Conservation (phyloP, 2,329 filamentous ascomycete genomes). For the Chaetomium olivaceum region DNA sequence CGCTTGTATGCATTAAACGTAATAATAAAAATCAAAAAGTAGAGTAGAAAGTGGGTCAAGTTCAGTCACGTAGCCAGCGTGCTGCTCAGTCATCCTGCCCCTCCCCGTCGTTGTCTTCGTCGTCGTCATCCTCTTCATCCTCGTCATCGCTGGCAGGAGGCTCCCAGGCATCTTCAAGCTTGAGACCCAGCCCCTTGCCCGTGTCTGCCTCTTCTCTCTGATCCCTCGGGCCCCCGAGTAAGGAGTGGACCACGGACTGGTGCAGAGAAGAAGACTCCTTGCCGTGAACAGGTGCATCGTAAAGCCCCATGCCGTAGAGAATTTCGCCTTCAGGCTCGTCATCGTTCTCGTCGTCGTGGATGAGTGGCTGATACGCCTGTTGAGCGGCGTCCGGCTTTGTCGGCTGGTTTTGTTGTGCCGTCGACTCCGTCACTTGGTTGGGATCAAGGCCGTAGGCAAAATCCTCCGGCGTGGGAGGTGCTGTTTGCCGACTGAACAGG, state of each 20-base stretch:
- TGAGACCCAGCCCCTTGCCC: conserved; percentile 55
- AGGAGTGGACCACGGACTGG: conserved; percentile 53
- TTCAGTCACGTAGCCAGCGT: background rate
- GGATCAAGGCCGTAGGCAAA: conserved; percentile 41
- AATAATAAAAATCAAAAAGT: background rate
- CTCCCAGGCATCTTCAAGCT: conserved; percentile 79
- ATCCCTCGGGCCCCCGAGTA: conserved; percentile 54
- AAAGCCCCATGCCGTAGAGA: conserved; percentile 79
- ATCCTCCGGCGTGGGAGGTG: conserved; percentile 61
- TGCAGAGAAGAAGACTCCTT: conserved; percentile 54
- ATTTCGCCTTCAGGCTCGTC: conserved; percentile 65
- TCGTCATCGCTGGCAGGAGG: conserved; percentile 64
- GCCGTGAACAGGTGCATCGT: conserved; percentile 66
- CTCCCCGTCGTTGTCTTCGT: conserved; percentile 28
- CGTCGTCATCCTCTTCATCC: conserved; percentile 53
- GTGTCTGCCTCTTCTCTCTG: conserved; percentile 43
- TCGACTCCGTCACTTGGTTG: conserved; percentile 37
- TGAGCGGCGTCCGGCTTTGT: background rate
- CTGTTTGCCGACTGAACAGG: conserved; percentile 46
- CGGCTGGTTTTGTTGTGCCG: conserved; percentile 7
- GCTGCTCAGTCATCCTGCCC: conserved; percentile 15
- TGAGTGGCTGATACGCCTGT: conserved; percentile 12
- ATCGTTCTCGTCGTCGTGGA: conserved; percentile 52
- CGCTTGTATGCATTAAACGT: conserved; percentile 13
- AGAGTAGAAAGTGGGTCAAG: background rate